Evolutionary conservation across 2,329 filamentous ascomycete genomes (phyloP), one percentile per base, ranked within the genome.

Genomic region (Aspergillus sclerotialis): DNA sequence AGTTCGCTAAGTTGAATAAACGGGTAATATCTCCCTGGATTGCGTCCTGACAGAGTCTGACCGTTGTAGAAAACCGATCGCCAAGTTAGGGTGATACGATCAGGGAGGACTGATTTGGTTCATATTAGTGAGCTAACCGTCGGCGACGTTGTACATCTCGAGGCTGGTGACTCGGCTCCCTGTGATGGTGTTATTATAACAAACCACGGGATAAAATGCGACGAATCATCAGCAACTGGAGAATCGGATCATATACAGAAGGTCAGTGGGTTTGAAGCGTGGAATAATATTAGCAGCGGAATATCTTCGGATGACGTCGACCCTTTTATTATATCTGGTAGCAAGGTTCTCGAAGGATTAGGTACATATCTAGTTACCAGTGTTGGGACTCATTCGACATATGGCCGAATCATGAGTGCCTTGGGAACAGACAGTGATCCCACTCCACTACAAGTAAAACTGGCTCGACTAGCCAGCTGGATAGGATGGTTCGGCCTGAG

Each of bases 311-410:
- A 69, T 38, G 72, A 78, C 30, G 61, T 80, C 3, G 81, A 87
- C 47, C 83, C 83, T 0, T 88, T 88, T 58, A 84, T 88, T 42
- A 67, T 87, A 7, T 86, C 82, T 19, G 83, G 83, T 19, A 79
- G 79, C 2, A 84, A 83, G 42, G 76, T 88, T 12, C 75, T 76
- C 0, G 80, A 85, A 48, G 83, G 83, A 37, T 70, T 84, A 7
- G 83, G 84, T 7, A 76, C 75, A 8, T 88, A 84, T 57, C 56
- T 88, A 32, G 82, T 86, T 30, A 84, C 81, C 1, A 75, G 81
- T 3, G 77, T 80, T n/a, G 83, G 84, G 38, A 69, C 80, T 25
- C 75, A 87, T 56, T 86, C 82, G 0, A 80, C 73, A 26, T 79
- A 84, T 48, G 83, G 83, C 36, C 82, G 82, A 48, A 85, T 78